These are phyloP conservation scores for Penicillium sumatraense DNA, from an alignment of 2,329 filamentous ascomycete species.

Conservation along the genomic window DNA sequence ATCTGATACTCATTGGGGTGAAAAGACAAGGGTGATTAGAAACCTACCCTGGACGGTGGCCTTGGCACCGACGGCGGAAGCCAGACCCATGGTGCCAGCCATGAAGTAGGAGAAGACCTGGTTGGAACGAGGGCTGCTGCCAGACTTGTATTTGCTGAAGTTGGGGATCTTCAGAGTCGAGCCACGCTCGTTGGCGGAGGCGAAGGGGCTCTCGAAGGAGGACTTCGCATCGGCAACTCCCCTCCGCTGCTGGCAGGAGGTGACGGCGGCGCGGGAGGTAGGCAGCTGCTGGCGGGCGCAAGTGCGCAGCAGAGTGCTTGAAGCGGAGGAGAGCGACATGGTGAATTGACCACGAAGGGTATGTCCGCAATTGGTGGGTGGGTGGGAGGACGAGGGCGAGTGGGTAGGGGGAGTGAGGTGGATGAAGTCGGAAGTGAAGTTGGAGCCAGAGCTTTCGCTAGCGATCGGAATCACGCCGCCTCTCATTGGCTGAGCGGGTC, in stretches of 20 bases:
- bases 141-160: conserved; percentile 85
- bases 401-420: conserved; percentile 34
- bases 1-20: conserved; percentile 3
- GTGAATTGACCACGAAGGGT: conserved; percentile 34
- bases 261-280: conserved; percentile 46
- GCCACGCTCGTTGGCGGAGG: conserved; percentile 48
- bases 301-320: conserved; percentile 70
- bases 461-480: conserved; percentile 46
- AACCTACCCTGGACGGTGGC: conserved; percentile 92
- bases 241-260: conserved; percentile 49
- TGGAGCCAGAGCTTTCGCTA: conserved; percentile 47
- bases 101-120: conserved; percentile 97
- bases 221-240: conserved; percentile 45
- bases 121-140: conserved; percentile 70
- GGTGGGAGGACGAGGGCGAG: conserved; percentile 4
- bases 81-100: conserved; percentile 91
- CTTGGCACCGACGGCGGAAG: conserved; percentile 93
- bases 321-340: conserved; percentile 65
- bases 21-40: conserved; percentile 9
- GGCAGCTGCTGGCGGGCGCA: conserved; percentile 54
- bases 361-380: conserved; percentile 40
- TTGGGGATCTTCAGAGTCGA: conserved; percentile 77
- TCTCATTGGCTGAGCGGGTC: conserved; percentile 43
- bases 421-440: conserved; percentile 45
- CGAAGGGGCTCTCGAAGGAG: conserved; percentile 61